Evolutionary conservation across 176 grass and related monocot species (phyloP).

Genomic region (Zea mays): Zm-B73-REFERENCE-NAM-5.0 NC_050103.1:84413001-84413500

Average conservation of each 20-base stretch:
- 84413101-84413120: constrained; percentile 48
- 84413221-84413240: constrained; percentile 24
- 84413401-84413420: constrained; percentile 96
- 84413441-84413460: no score
- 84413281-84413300: constrained; percentile 24
- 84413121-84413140: constrained; percentile 21
- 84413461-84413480: no score
- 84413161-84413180: constrained; percentile 8
- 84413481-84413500: no score
- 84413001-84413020: no score
- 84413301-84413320: neutral
- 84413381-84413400: constrained; percentile 89
- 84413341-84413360: constrained; percentile 20
- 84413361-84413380: constrained; percentile 95
- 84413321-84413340: constrained; percentile 18
- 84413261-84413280: neutral
- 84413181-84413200: constrained; percentile 27
- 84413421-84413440: no score
- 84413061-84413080: no score
- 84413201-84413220: constrained; percentile 33
- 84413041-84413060: no score
- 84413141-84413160: neutral
- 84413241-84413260: constrained; percentile 12
- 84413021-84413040: no score
- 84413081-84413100: no score